phyloP scores from a whole-genome alignment of 352 stramenopile genomes.

The Globisporangium lucens region DNA sequence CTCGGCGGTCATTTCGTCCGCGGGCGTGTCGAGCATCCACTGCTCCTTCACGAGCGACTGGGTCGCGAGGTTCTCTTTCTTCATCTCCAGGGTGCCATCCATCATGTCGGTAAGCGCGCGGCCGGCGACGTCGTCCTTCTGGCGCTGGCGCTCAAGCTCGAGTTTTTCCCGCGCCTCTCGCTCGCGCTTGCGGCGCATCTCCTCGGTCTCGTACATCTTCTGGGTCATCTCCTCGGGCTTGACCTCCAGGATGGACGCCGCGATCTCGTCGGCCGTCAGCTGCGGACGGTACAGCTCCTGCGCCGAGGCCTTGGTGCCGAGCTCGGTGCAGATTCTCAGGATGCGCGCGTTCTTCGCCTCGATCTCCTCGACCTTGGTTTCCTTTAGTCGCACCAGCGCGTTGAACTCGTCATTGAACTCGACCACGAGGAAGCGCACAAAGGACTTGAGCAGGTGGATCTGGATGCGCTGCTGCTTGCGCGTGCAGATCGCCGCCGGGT shows the following conservation, averaged over 20 bases:
- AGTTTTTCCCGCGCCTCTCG: constrained; percentile 32
- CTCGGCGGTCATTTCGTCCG: constrained; percentile 77
- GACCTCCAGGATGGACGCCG: constrained; percentile 66
- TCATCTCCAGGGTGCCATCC: constrained; percentile 90
- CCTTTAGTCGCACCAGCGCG: constrained; percentile 66
- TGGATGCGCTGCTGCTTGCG: constrained; percentile 82
- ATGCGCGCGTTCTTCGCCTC: constrained; percentile 88
- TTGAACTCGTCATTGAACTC: constrained; percentile 89
- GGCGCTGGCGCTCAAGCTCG: constrained; percentile 41
- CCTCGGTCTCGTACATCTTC: constrained; percentile 78
- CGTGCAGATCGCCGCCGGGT: constrained; percentile 78
- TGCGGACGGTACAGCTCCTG: constrained; percentile 47
- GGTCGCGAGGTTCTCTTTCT: constrained; percentile 72
- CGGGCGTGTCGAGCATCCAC: constrained; percentile 86
- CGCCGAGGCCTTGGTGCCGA: constrained; percentile 21
- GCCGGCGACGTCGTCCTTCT: constrained; percentile 80
- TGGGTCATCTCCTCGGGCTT: constrained; percentile 79
- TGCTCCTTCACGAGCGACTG: constrained; percentile 69
- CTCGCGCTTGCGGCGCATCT: constrained; percentile 47
- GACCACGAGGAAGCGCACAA: constrained; percentile 60
- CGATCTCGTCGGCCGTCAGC: constrained; percentile 58
- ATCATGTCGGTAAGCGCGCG: constrained; percentile 92
- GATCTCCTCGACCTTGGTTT: constrained; percentile 83
- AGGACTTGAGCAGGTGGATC: constrained; percentile 75
- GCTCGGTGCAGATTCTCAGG: constrained; percentile 77